Evolutionary conservation across 2,329 filamentous ascomycete species (phyloP).

Genomic region (Coniochaeta sp.): DNA sequence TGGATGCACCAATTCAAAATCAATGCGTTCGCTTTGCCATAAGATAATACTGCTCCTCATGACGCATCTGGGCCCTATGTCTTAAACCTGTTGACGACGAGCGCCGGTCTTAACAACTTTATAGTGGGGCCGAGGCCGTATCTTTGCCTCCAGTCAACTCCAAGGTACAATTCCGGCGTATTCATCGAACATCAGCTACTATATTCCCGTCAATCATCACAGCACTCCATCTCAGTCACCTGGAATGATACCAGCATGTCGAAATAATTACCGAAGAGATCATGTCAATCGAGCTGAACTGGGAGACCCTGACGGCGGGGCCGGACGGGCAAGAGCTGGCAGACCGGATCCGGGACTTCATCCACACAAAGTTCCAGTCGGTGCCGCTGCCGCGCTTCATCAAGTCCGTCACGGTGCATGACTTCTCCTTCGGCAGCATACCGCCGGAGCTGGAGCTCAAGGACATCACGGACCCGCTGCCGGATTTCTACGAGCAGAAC

Average conservation of each 20-base stretch:
- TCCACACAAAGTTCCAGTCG: conserved; percentile 92
- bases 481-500: conserved; percentile 85
- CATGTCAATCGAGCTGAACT: conserved; percentile 98
- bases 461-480: conserved; percentile 90
- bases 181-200: neutral
- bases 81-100: too few relatives aligned
- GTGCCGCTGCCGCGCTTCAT: conserved; percentile 91
- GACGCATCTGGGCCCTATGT: too few relatives aligned
- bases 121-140: neutral
- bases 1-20: neutral
- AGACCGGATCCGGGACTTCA: conserved; percentile 81
- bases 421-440: conserved; percentile 84
- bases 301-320: conserved; percentile 85
- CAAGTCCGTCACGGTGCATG: conserved; percentile 88
- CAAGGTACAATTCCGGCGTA: too few relatives aligned
- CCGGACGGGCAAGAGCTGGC: conserved; percentile 81
- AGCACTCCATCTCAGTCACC: neutral
- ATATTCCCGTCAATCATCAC: neutral
- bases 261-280: neutral
- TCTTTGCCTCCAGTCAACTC: too few relatives aligned
- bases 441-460: conserved; percentile 85
- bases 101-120: too few relatives aligned
- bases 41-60: too few relatives aligned
- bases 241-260: neutral
- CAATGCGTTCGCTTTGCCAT: too few relatives aligned